These are phyloP conservation scores for Marasmius sp. DNA, from an alignment of 1,284 basidiomycete species.

Conservation along the genomic window DNA sequence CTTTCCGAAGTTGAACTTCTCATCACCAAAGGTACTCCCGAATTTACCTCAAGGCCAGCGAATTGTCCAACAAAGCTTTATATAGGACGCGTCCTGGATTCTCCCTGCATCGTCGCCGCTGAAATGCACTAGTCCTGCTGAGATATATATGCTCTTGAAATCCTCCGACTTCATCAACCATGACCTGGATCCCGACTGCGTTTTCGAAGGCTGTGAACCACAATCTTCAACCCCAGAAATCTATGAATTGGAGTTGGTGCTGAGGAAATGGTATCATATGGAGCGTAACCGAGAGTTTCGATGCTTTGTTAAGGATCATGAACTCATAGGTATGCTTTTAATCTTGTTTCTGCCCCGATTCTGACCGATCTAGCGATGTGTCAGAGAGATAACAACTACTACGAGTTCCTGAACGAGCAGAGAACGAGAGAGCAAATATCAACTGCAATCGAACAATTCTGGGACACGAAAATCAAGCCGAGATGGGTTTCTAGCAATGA, in stretches of 20 bases:
- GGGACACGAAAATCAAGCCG: slow-evolving; percentile 62
- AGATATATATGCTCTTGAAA: slow-evolving; percentile 92
- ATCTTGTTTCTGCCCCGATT: slow-evolving; percentile 4
- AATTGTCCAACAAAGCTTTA: background rate
- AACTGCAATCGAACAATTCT: slow-evolving; percentile 59
- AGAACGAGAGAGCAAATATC: slow-evolving; percentile 56
- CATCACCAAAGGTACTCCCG: slow-evolving; percentile 72
- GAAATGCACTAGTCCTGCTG: slow-evolving; percentile 84
- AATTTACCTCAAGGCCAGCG: no score
- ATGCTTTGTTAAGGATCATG: slow-evolving; percentile 79
- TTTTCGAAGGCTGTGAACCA: slow-evolving; percentile 61
- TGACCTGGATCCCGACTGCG: slow-evolving; percentile 62
- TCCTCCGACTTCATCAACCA: slow-evolving; percentile 89
- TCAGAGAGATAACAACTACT: slow-evolving; percentile 91
- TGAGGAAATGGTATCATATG: slow-evolving; percentile 90
- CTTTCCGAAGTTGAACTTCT: slow-evolving; percentile 96
- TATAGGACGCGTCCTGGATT: slow-evolving; percentile 92
- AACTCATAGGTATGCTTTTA: slow-evolving; percentile 61
- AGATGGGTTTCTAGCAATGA: slow-evolving; percentile 62
- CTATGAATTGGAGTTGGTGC: slow-evolving; percentile 82
- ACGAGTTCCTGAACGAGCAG: slow-evolving; percentile 79
- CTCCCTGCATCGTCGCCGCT: slow-evolving; percentile 84
- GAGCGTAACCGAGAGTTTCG: slow-evolving; percentile 83
- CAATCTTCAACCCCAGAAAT: slow-evolving; percentile 11
- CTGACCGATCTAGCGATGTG: slow-evolving; percentile 60